A percentile compares a stretch with the other conserved stretches of the same genome.
Conservation (phyloP, 164 flowering plant species). For the Kalanchoe fedtschenkoi region DNA sequence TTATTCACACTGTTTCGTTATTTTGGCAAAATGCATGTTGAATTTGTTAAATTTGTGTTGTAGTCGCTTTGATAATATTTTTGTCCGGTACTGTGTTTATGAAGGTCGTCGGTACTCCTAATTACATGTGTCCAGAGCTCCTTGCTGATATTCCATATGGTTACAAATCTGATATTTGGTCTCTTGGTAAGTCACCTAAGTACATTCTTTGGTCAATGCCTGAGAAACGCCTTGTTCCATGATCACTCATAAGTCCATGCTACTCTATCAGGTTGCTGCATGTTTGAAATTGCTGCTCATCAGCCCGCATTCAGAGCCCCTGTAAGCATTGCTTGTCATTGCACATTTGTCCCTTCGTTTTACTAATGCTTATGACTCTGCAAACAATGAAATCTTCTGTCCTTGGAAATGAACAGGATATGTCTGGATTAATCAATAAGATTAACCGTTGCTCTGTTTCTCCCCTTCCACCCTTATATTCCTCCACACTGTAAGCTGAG, state of each 20-base stretch:
- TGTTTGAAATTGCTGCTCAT: conserved; percentile 91
- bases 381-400: neutral
- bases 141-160: conserved; percentile 67
- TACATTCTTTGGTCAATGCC: neutral
- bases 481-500: conserved; percentile 56
- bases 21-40: no score
- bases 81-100: neutral
- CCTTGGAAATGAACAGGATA: conserved; percentile 38
- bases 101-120: conserved; percentile 60
- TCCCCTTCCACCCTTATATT: conserved; percentile 73
- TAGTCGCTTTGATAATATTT: neutral
- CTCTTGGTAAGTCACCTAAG: conserved; percentile 29
- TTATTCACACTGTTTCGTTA: neutral
- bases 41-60: neutral
- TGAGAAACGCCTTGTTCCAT: neutral
- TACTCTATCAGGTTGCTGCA: conserved; percentile 61
- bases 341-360: neutral
- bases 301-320: conserved; percentile 77
- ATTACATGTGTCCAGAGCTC: conserved; percentile 74
- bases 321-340: conserved; percentile 31
- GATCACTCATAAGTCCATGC: conserved; percentile 1
- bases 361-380: neutral
- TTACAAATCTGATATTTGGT: conserved; percentile 72
- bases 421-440: conserved; percentile 67
- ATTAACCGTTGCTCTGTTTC: conserved; percentile 62